These are phyloP conservation scores for Apiospora aurea DNA, from an alignment of 2,329 filamentous ascomycete species.

Conservation along the genomic window DNA sequence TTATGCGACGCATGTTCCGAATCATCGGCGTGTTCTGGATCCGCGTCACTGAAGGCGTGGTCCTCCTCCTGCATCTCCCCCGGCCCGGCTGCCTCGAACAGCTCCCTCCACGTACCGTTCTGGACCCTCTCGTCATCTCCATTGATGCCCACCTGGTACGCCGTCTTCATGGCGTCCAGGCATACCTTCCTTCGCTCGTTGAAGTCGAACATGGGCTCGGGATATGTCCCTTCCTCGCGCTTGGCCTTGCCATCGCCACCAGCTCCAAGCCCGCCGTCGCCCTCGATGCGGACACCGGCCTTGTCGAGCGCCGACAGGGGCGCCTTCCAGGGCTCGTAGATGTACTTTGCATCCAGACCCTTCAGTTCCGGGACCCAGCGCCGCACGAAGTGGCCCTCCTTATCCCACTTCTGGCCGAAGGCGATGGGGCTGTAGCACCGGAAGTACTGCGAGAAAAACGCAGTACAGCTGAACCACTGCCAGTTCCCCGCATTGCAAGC, in stretches of 20 bases:
- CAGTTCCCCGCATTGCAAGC: slow-evolving; percentile 79
- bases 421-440: slow-evolving; percentile 74
- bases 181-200: slow-evolving; percentile 66
- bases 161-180: slow-evolving; percentile 72
- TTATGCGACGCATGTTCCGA: slow-evolving; percentile 36
- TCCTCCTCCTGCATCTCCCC: slow-evolving; percentile 48
- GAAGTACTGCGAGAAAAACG: slow-evolving; percentile 77
- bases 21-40: slow-evolving; percentile 41
- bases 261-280: slow-evolving; percentile 49
- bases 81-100: slow-evolving; percentile 51
- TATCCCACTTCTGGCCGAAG: slow-evolving; percentile 80
- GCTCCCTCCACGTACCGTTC: slow-evolving; percentile 62
- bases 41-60: slow-evolving; percentile 37
- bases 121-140: slow-evolving; percentile 68
- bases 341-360: slow-evolving; percentile 69
- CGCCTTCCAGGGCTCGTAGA: slow-evolving; percentile 83
- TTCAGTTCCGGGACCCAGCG: slow-evolving; percentile 73
- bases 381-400: slow-evolving; percentile 68
- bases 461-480: slow-evolving; percentile 80
- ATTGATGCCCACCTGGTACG: slow-evolving; percentile 69
- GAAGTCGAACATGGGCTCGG: slow-evolving; percentile 83
- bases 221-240: slow-evolving; percentile 62
- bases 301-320: slow-evolving; percentile 72
- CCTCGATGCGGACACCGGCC: slow-evolving; percentile 66
- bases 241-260: slow-evolving; percentile 46